Evolutionary conservation across 345 rosid genomes (phyloP).

Genomic region (Salix suchowensis): DNA sequence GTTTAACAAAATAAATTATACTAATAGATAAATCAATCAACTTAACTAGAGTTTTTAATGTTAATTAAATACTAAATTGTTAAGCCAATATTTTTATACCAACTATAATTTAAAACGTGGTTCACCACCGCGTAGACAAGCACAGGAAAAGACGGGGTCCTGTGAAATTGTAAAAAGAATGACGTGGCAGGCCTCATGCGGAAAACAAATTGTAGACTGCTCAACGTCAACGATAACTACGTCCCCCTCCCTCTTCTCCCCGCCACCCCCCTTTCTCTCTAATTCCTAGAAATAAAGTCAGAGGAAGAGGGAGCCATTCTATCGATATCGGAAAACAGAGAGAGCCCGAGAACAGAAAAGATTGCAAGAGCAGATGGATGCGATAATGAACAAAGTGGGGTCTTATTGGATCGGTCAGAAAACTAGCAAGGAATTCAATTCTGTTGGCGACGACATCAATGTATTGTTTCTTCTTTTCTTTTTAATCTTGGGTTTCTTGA

Average conservation of each 20-base stretch:
- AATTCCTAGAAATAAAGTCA: not conserved
- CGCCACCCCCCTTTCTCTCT: not conserved
- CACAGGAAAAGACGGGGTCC: too few species aligned
- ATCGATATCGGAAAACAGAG: not conserved
- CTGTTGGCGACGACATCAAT: constrained; percentile 80
- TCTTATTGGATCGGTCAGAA: constrained; percentile 71
- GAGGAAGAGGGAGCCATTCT: not conserved
- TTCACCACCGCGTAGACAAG: too few species aligned
- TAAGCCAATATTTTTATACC: too few species aligned
- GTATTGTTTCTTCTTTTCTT: constrained; percentile 27
- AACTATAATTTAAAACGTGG: too few species aligned
- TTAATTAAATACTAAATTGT: too few species aligned
- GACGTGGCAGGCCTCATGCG: not conserved
- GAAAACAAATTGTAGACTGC: not conserved
- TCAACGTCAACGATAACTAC: not conserved
- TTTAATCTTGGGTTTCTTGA: not conserved
- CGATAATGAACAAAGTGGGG: constrained; percentile 80
- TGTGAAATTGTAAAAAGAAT: not conserved
- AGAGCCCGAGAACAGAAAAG: not conserved
- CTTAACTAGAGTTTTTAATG: too few species aligned
- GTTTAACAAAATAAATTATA: too few species aligned
- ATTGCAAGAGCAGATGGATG: constrained; percentile 53
- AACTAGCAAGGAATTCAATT: constrained; percentile 75
- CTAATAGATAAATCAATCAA: too few species aligned
- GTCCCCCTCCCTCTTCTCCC: not conserved